Base-by-base conservation (phyloP, 1,284 basidiomycete genomes). In the Irpex sp. region DNA sequence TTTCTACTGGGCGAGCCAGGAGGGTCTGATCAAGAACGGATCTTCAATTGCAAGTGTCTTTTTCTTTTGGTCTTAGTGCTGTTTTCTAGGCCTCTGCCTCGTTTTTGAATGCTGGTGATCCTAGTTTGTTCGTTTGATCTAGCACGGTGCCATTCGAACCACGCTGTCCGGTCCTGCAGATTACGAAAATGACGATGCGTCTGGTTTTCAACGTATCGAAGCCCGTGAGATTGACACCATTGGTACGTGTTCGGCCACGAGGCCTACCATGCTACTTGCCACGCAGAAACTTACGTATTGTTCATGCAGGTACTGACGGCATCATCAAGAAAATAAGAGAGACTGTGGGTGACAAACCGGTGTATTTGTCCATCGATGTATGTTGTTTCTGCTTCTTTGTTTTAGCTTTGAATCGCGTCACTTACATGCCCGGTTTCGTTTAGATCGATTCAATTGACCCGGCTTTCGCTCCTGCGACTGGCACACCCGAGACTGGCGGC, bases 101-200 rank as follows among this genome's bases (percentile, higher is more conserved):
- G 21, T 11, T 35, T 9, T 33, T 55, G 33, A 31, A 55, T 61
- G 54, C 66, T 77, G 78, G 82, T 84, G 88, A 90, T 89, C 89
- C 88, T 88, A 90, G 88, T 87, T 70, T 82, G 75, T 80, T 74
- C 67, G 72, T 81, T 73, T 64, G 67, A 64, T 70, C 74, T 76
- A 91, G 89, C 87, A 92, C 74, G 89, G 90, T 61, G 91, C 90
- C 46, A 92, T 92, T 65, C 81, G 90, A 51, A 91, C 90, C 36
- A 90, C 88, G 1, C 77, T 90, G 55, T 89, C 87, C 50, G 85
- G 88, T 37, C 82, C 82, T n/a, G 83, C 81, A 60, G 90, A 92
- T 73, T 89, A 91, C 68, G 78, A 74, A 2, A 88, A 90, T 67
- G 89, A 92, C 68, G 84, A 88, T 64, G 78, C 74, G 4, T 81